These are phyloP conservation scores for Camelina neglecta DNA, from an alignment of 345 rosid species.

Conservation along the genomic window DNA sequence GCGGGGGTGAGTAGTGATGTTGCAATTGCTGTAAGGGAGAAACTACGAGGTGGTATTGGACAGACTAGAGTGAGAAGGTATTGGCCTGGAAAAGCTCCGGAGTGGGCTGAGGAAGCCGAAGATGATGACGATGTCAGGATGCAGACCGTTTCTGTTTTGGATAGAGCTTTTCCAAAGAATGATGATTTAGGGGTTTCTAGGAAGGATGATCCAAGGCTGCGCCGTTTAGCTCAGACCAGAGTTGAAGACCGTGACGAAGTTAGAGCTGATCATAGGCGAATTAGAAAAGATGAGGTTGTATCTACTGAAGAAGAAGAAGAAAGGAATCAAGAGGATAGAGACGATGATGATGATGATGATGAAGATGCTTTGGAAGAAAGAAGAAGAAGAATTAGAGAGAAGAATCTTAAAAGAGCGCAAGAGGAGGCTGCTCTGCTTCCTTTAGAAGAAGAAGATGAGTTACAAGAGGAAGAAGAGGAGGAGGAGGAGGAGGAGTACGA, in stretches of 20 bases:
- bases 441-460: conserved; percentile 72
- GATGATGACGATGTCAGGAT: conserved; percentile 68
- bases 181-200: conserved; percentile 47
- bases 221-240: conserved; percentile 68
- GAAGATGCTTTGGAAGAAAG: conserved; percentile 67
- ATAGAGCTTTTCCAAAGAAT: conserved; percentile 59
- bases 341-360: conserved; percentile 67
- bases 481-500: conserved; percentile 75
- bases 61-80: conserved; percentile 77
- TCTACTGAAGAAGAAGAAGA: conserved; percentile 64
- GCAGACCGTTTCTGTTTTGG: conserved; percentile 55
- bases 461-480: conserved; percentile 69
- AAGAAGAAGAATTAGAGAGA: conserved; percentile 63
- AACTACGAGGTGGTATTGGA: conserved; percentile 69
- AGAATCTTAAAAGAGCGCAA: conserved; percentile 54
- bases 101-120: conserved; percentile 70
- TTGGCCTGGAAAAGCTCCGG: conserved; percentile 81
- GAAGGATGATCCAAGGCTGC: conserved; percentile 70
- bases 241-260: conserved; percentile 66
- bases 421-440: conserved; percentile 62
- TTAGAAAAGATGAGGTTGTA: conserved; percentile 69
- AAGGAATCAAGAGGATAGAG: conserved; percentile 52
- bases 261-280: conserved; percentile 72
- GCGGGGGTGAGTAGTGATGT: conserved; percentile 68
- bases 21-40: conserved; percentile 66